Conservation (phyloP, 2,329 filamentous ascomycete species). For the Paecilomyces sp. region DNA sequence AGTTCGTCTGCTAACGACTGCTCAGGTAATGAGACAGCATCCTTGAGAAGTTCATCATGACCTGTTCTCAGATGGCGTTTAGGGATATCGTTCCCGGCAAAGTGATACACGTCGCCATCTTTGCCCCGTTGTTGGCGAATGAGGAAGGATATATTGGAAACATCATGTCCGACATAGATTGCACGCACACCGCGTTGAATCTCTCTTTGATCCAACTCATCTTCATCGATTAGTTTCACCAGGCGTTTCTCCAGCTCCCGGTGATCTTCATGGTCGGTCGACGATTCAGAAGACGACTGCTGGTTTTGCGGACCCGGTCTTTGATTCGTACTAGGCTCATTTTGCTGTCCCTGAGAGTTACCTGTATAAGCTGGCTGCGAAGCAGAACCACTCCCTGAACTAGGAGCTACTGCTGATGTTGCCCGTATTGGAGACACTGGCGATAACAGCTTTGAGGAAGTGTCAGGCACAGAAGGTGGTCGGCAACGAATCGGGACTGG, state of each 20-base stretch:
- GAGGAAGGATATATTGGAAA: slow-evolving; percentile 51
- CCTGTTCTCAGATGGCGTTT: slow-evolving; percentile 36
- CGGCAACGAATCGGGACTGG: slow-evolving; percentile 42
- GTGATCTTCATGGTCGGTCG: slow-evolving; percentile 32
- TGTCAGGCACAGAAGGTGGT: slow-evolving; percentile 19
- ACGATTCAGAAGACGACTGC: slow-evolving; percentile 18
- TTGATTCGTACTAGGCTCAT: slow-evolving; percentile 9
- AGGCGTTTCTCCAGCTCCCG: slow-evolving; percentile 40
- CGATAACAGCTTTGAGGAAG: slow-evolving; percentile 4
- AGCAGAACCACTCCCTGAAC: slow-evolving; percentile 1
- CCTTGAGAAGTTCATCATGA: slow-evolving; percentile 39
- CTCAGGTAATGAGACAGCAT: slow-evolving; percentile 45
- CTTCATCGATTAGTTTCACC: slow-evolving; percentile 45
- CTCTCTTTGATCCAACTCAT: slow-evolving; percentile 38
- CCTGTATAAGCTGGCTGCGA: neutral
- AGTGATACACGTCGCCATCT: slow-evolving; percentile 37
- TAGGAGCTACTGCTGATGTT: neutral
- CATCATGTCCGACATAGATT: slow-evolving; percentile 50
- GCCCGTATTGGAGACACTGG: neutral
- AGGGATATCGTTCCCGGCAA: slow-evolving; percentile 37
- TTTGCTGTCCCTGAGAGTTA: neutral
- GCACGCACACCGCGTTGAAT: slow-evolving; percentile 44
- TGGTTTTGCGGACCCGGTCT: slow-evolving; percentile 16
- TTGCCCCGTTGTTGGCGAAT: slow-evolving; percentile 43
- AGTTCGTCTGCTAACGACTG: slow-evolving; percentile 43